Base-by-base conservation (phyloP, 306 rosid genomes). In the Acmispon strigosus region DNA sequence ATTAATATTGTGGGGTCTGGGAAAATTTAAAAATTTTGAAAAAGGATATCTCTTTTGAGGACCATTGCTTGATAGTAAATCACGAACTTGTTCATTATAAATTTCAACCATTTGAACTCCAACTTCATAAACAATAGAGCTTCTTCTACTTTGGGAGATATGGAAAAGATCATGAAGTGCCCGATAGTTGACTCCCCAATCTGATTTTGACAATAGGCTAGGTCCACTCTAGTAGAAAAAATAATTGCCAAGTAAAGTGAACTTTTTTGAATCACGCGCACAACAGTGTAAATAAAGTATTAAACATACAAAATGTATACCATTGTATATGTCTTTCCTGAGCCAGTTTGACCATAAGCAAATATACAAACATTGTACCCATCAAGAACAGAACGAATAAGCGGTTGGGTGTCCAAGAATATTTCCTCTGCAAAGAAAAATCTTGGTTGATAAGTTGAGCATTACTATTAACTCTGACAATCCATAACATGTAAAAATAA, bases 71-170 rank as follows among this genome's bases (percentile, higher is more conserved):
- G 90, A 89, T 73, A 94, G 95, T 63, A 94, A 78, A 87, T 94
- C 98, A 43, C 96, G 96, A 77, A 94, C 98, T 94, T 90, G 97
- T 77, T 94, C 97, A 56, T 94, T 94, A 75, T 94, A 90, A 77
- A 94, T 94, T 84, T 94, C 98, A 72, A 94, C 98, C 98, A 94
- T 94, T 75, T 94, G 98, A 77, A 90, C 98, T 76, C 90, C 96
- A 78, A 94, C 78, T 86, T 94, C 97, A 70, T 94, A 94, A 41
- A 83, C 70, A 78, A 90, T 65, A 55, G 98, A 94, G 78, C 79
- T 80, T 67, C 71, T 82, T 86, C 98, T 86, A 79, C 79, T 87
- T 60, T 89, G 88, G 61, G 98, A 94, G 83, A 94, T 86, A 78
- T 83, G 88, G 75, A 94, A 94, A 81, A 94, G 97, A 79, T 94